Evolutionary conservation across 495 filamentous ascomycete genomes (phyloP).

Genomic region (Penicillium angulare): DNA sequence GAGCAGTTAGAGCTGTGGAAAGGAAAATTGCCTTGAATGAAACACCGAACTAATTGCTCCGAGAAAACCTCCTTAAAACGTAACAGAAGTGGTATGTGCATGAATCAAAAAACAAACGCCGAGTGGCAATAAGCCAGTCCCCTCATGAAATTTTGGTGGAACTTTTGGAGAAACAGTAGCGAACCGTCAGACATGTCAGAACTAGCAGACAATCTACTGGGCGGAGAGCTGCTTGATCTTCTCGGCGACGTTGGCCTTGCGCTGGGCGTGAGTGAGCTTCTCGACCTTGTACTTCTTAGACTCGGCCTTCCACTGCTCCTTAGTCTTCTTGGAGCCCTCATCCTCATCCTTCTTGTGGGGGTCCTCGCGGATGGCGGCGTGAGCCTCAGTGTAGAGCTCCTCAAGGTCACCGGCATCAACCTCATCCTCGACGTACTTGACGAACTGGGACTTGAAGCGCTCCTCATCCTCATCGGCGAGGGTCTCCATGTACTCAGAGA

Average conservation of each 20-base stretch:
- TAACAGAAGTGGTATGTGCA: slow-evolving; percentile 32
- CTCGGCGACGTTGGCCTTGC: slow-evolving; percentile 73
- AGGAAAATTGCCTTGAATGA: slow-evolving; percentile 31
- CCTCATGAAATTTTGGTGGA: slow-evolving; percentile 22
- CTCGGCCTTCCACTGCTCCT: slow-evolving; percentile 97
- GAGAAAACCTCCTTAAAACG: slow-evolving; percentile 17
- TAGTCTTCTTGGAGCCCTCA: slow-evolving; percentile 79
- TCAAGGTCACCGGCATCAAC: slow-evolving; percentile 95
- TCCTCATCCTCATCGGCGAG: slow-evolving; percentile 99
- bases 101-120: slow-evolving; percentile 30
- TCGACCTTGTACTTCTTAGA: slow-evolving; percentile 76
- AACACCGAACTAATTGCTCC: slow-evolving; percentile 36
- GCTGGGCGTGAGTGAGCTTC: slow-evolving; percentile 81
- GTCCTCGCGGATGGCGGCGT: slow-evolving; percentile 96
- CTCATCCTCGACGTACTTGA: slow-evolving; percentile 93
- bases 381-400: slow-evolving; percentile 93
- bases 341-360: slow-evolving; percentile 92
- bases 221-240: slow-evolving; percentile 70
- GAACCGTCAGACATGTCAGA: slow-evolving; percentile 18
- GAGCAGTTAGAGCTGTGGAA: slow-evolving; percentile 33
- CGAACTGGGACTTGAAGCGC: slow-evolving; percentile 97
- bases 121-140: slow-evolving; percentile 25
- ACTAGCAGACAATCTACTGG: slow-evolving; percentile 29
- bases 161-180: slow-evolving; percentile 22
- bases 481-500: slow-evolving; percentile 99